Conservation (phyloP, 345 rosid genomes). For the Durio zibethinus region DNA sequence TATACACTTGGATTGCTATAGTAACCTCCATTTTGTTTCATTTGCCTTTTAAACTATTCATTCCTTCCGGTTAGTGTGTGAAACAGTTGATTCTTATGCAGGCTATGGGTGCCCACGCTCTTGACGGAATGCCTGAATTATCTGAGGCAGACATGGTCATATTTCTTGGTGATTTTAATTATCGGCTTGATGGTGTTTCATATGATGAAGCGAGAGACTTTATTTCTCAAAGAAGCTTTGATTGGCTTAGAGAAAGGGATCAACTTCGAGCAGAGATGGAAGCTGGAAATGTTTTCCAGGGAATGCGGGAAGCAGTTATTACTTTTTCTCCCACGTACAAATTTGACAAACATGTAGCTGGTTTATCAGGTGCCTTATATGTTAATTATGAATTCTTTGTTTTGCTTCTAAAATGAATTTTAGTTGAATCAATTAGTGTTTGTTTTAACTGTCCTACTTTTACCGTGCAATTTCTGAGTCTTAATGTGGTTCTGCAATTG, state of each 20-base stretch:
- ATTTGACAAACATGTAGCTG: constrained; percentile 65
- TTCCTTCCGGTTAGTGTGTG: constrained; percentile 1
- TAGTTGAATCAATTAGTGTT: neutral
- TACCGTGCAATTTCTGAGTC: neutral
- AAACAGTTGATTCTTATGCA: constrained; percentile 26
- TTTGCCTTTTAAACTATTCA: constrained; percentile 5
- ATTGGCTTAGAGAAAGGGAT: constrained; percentile 81
- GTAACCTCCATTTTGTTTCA: constrained; percentile 18
- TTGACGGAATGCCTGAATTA: constrained; percentile 60
- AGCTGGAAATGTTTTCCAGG: constrained; percentile 80
- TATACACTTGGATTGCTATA: constrained; percentile 11
- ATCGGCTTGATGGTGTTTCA: constrained; percentile 73
- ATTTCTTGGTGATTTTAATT: constrained; percentile 81
- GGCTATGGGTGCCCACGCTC: constrained; percentile 40
- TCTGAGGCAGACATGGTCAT: constrained; percentile 79
- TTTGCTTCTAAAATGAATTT: neutral
- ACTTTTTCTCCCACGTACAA: constrained; percentile 84
- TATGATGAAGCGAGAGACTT: constrained; percentile 87
- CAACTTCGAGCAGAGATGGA: constrained; percentile 77
- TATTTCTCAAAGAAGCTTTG: constrained; percentile 77
- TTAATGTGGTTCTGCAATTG: neutral
- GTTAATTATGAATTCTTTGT: neutral
- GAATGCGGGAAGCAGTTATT: constrained; percentile 80
- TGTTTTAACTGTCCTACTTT: neutral
- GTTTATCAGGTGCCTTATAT: constrained; percentile 59